Conservation (phyloP, 2,329 filamentous ascomycete genomes). For the Immersiporthe knoxdaviesiana region DNA sequence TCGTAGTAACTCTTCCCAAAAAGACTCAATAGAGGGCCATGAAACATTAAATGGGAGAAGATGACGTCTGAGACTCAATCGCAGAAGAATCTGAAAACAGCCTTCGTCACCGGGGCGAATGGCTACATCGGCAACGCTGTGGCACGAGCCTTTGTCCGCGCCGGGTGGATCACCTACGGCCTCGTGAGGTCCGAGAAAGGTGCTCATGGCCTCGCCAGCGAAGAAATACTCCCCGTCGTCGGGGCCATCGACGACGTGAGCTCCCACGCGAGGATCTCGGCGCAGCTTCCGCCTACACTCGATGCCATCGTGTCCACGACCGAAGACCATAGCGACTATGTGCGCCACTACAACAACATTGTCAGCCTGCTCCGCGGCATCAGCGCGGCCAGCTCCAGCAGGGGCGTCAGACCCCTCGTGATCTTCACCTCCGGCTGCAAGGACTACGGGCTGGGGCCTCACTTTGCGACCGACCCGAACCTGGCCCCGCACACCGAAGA, state of each 20-base stretch:
- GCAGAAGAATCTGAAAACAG: constrained; percentile 37
- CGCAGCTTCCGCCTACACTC: constrained; percentile 38
- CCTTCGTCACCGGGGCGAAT: constrained; percentile 53
- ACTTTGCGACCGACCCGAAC: constrained; percentile 40
- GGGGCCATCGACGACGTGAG: constrained; percentile 42
- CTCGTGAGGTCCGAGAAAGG: constrained; percentile 44
- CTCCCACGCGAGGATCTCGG: constrained; percentile 37
- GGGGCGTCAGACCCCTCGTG: constrained; percentile 45
- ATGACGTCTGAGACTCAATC: neutral
- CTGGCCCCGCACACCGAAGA: constrained; percentile 49
- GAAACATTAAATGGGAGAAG: no score
- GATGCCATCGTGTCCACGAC: constrained; percentile 49
- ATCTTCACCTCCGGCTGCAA: constrained; percentile 54
- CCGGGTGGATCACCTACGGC: constrained; percentile 50
- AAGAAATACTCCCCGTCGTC: constrained; percentile 47
- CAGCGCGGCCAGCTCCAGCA: constrained; percentile 38
- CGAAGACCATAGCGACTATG: constrained; percentile 46
- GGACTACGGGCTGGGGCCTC: constrained; percentile 47
- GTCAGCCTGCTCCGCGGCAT: constrained; percentile 41
- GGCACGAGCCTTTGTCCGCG: constrained; percentile 47
- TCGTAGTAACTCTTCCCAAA: neutral
- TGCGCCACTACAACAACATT: constrained; percentile 43
- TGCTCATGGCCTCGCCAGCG: constrained; percentile 36
- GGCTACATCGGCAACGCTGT: constrained; percentile 53
- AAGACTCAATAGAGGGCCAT: neutral